Base-by-base conservation (phyloP, 129 eudicot species). In the Tagetes patula region DNA sequence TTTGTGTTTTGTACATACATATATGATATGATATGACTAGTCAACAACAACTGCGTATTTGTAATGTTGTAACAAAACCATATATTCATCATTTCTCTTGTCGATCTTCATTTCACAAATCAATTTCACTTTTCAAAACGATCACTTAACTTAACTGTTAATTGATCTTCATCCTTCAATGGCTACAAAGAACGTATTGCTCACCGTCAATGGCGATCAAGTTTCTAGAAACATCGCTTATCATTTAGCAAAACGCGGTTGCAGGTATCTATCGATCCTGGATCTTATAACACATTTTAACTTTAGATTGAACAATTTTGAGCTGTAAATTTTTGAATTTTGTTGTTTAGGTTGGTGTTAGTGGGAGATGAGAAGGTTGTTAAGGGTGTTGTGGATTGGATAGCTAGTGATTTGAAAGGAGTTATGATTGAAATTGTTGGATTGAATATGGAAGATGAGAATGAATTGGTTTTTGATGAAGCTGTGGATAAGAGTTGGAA, bases 371-470 rank as follows among this genome's bases (percentile, higher is more conserved):
- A 89, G 83, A 76, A 47, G 70, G 58, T 73, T n/a, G 58, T 89
- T 36, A 78, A 75, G 84, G 75, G 58, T 3, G 75, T 72, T 46
- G 86, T 85, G 8, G 88, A 85, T 43, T 74, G 84, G 83, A 85
- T 93, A 0, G 81, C 7, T 38, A 40, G 65, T 3, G 84, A 83
- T 27, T 37, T 87, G 49, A 85, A 83, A 54, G 80, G 27, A 20
- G 85, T 80, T 9, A 10, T 47, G 14, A 55, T 89, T 46, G 92
- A 85, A 43, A 85, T 86, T 11, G 92, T 93, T 53, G 96, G 88
- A 42, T 73, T 93, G 79, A 87, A 89, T 75, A 93, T 89, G 98
- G 96, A 85, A 70, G 88, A 85, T 9, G 98, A 93, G 63, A 79
- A 79, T 10, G 96, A 89, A 75, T 59, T 52, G 49, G 80, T 58